These are phyloP conservation scores for Chenopodium berlandieri DNA, from an alignment of 148 eudicot species.

Conservation along the genomic window DNA sequence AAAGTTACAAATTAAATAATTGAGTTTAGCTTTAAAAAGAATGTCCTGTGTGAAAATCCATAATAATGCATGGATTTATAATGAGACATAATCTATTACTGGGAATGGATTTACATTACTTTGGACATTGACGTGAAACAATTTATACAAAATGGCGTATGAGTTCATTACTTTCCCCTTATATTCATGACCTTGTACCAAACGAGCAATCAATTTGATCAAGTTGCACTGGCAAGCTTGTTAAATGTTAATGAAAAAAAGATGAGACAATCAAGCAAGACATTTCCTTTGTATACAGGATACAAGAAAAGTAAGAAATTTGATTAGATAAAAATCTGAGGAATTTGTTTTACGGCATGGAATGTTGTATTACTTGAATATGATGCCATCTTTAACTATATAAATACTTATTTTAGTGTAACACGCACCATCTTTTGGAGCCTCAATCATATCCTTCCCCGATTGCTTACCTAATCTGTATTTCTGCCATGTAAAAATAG, in stretches of 20 bases:
- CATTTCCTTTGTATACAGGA: not conserved
- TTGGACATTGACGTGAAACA: not conserved
- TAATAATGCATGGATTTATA: not conserved
- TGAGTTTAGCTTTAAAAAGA: not conserved
- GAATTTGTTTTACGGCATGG: not conserved
- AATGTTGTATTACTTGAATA: not conserved
- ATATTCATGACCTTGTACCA: not conserved
- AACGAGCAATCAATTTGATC: not conserved
- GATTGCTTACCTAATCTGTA: slow-evolving; percentile 88
- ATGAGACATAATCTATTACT: not conserved
- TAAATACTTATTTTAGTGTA: slow-evolving; percentile 10
- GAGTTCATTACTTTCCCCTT: not conserved
- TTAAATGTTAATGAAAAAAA: not conserved
- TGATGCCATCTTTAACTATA: slow-evolving; percentile 6
- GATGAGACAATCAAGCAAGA: not conserved
- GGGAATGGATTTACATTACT: not conserved
- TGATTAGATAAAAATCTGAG: not conserved
- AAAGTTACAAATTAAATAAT: not conserved
- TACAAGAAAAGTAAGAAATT: not conserved
- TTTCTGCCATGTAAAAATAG: slow-evolving; percentile 55
- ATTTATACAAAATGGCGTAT: not conserved
- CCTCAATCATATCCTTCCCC: slow-evolving; percentile 72
- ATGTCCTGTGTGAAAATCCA: not conserved
- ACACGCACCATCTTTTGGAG: slow-evolving; percentile 74
- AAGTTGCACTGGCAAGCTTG: not conserved